Evolutionary conservation across 352 stramenopile genomes (phyloP).

Genomic region (Globisporangium spinosum): DNA sequence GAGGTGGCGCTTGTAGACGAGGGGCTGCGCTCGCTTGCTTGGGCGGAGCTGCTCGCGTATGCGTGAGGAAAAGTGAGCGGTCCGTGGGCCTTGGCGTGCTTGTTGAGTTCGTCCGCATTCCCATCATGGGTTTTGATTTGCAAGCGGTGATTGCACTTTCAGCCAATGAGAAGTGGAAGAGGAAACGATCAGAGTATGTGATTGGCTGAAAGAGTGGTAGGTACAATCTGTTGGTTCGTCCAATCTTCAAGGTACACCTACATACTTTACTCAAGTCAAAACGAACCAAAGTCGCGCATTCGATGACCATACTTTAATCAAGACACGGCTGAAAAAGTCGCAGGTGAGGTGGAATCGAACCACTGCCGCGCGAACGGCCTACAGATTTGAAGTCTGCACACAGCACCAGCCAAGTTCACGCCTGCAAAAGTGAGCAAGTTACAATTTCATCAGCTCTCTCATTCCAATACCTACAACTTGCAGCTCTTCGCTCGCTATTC

Average conservation of each 20-base stretch:
- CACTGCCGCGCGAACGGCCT: constrained; percentile 86
- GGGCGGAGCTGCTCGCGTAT: background rate
- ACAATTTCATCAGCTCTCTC: background rate
- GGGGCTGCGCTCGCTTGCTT: background rate
- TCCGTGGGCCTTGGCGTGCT: background rate
- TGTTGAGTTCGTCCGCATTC: constrained; percentile 25
- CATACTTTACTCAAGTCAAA: background rate
- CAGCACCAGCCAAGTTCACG: constrained; percentile 88
- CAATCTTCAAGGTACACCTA: background rate
- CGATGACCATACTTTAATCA: background rate
- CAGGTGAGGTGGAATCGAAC: constrained; percentile 91
- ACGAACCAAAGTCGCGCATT: background rate
- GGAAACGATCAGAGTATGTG: background rate
- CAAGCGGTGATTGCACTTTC: background rate
- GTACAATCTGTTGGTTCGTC: constrained; percentile 1
- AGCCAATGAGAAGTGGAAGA: background rate
- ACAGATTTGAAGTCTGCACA: constrained; percentile 93
- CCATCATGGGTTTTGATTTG: constrained; percentile 9
- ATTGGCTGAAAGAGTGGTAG: background rate
- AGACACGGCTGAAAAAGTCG: constrained; percentile 38
- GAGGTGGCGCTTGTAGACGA: background rate
- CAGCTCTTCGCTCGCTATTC: too few relatives aligned
- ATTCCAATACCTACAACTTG: background rate
- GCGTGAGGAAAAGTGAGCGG: background rate
- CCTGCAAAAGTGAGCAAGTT: constrained; percentile 32